Evolutionary conservation across 1,284 basidiomycete genomes (phyloP).

Genomic region (Baeospora myosura): DNA sequence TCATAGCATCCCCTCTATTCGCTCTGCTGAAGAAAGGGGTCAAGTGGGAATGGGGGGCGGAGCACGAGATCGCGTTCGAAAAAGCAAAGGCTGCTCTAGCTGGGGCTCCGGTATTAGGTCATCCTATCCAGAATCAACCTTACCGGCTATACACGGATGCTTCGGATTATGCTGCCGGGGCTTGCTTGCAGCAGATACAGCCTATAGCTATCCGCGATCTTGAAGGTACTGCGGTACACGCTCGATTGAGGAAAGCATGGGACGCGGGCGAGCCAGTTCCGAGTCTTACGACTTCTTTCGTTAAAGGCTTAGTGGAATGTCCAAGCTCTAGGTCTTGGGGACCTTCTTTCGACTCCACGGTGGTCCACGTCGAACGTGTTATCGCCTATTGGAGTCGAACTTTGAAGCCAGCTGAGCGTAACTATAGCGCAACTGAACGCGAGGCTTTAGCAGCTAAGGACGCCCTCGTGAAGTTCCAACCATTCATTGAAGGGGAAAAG

Average conservation of each 20-base stretch:
- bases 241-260: slow-evolving; percentile 16
- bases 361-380: not conserved
- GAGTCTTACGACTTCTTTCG: too few species aligned
- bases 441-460: slow-evolving; percentile 19
- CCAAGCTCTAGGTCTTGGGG: too few species aligned
- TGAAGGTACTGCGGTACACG: slow-evolving; percentile 25
- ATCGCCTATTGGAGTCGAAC: too few species aligned
- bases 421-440: slow-evolving; percentile 19
- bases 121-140: not conserved
- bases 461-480: not conserved
- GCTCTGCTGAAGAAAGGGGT: slow-evolving; percentile 14
- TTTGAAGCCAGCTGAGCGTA: too few species aligned
- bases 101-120: slow-evolving; percentile 6
- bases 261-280: slow-evolving; percentile 6
- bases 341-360: not conserved
- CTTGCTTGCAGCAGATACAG: slow-evolving; percentile 30
- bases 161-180: slow-evolving; percentile 24
- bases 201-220: slow-evolving; percentile 26
- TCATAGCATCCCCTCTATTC: slow-evolving; percentile 16
- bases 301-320: too few species aligned
- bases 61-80: slow-evolving; percentile 17
- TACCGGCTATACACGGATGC: slow-evolving; percentile 31
- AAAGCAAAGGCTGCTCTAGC: slow-evolving; percentile 16
- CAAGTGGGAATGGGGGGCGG: slow-evolving; percentile 17
- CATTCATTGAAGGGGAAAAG: too few species aligned